Evolutionary conservation across 108 stramenopile species (phyloP).

Genomic region (Pseudonitzschia delicatissima): DNA sequence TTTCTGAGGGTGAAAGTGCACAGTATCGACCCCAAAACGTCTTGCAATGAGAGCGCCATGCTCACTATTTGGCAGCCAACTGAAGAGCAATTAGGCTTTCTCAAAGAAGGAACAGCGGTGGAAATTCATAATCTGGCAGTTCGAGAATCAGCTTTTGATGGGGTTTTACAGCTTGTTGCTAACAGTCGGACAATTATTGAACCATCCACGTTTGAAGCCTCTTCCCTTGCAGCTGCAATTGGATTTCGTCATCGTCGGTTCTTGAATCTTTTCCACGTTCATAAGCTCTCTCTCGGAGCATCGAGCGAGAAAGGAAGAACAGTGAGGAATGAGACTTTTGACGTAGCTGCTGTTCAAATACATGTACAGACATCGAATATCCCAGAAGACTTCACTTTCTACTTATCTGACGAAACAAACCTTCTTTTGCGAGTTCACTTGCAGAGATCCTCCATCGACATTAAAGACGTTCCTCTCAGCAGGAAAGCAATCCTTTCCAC

Average conservation of each 20-base stretch:
- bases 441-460: constrained; percentile 5
- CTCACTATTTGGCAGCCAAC: constrained; percentile 75
- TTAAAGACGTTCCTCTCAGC: not conserved
- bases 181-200: constrained; percentile 51
- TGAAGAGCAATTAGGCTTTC: constrained; percentile 57
- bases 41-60: constrained; percentile 24
- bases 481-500: not conserved
- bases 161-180: constrained; percentile 53
- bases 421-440: constrained; percentile 19
- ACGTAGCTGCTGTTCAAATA: constrained; percentile 7
- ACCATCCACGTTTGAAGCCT: constrained; percentile 11
- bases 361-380: not conserved
- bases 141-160: constrained; percentile 37
- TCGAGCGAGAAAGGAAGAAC: constrained; percentile 8
- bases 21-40: constrained; percentile 7
- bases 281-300: constrained; percentile 31
- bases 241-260: constrained; percentile 32
- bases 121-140: constrained; percentile 56
- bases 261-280: constrained; percentile 46
- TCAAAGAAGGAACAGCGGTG: constrained; percentile 58
- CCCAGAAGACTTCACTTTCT: not conserved
- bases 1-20: constrained; percentile 55
- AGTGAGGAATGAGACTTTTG: not conserved
- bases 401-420: constrained; percentile 19
- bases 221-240: constrained; percentile 15